Conservation (phyloP, 2,329 filamentous ascomycete species). For the Clarireedia hainanense region DNA sequence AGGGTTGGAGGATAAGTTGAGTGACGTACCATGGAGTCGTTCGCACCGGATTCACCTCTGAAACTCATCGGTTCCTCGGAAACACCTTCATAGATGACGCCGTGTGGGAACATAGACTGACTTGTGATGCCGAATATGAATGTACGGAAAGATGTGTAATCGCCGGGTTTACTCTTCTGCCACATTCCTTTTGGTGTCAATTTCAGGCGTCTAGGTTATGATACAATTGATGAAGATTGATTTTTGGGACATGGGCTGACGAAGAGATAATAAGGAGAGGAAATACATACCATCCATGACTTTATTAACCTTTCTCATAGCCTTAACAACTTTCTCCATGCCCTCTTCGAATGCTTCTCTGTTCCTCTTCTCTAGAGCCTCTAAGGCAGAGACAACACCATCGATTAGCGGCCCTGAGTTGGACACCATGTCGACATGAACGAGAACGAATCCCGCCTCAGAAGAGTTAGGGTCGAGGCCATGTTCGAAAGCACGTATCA, state of each 20-base stretch:
- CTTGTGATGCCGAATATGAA: conserved; percentile 96
- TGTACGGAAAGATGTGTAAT: conserved; percentile 86
- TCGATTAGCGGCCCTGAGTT: conserved; percentile 72
- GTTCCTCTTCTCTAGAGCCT: conserved; percentile 41
- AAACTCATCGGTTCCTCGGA: conserved; percentile 70
- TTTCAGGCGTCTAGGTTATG: conserved; percentile 20
- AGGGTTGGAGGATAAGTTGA: background rate
- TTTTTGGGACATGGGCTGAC: background rate
- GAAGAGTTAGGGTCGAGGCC: conserved; percentile 81
- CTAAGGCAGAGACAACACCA: conserved; percentile 61
- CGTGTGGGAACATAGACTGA: conserved; percentile 89
- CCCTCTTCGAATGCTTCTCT: conserved; percentile 57
- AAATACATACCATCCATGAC: conserved; percentile 64
- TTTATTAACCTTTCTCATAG: conserved; percentile 63
- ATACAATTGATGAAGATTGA: background rate
- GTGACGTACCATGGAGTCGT: conserved; percentile 69
- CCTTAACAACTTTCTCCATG: conserved; percentile 51
- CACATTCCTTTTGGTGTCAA: conserved; percentile 61
- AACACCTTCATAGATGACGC: conserved; percentile 82
- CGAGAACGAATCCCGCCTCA: conserved; percentile 92
- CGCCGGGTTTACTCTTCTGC: conserved; percentile 72
- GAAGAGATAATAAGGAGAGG: background rate
- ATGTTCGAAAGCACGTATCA: conserved; percentile 85
- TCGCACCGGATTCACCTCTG: conserved; percentile 87
- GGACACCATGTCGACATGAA: conserved; percentile 92